Evolutionary conservation across 2,329 filamentous ascomycete species (phyloP), one percentile per base, ranked within the genome.

Genomic region (Apiospora kogelbergensis): DNA sequence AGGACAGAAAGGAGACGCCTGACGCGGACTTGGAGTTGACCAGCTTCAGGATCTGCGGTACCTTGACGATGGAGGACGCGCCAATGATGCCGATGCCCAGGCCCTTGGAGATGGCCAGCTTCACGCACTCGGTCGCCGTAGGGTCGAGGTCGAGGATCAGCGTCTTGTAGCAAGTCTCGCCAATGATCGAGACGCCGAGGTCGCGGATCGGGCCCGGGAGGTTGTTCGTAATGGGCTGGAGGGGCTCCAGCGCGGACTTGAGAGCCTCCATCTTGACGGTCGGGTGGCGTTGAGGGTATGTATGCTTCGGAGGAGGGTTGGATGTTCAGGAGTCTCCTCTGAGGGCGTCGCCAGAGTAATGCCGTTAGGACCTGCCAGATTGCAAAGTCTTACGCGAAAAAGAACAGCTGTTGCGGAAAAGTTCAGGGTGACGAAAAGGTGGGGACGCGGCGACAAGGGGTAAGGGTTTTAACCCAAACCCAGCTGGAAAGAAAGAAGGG

Each of bases 21-120:
- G 89, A 88, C 37, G 94, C 90, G 65, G 94, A 97, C 76, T 90
- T 88, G 64, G 93, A 94, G 77, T 86, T 86, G 76, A 96, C 82
- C 66, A 99, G 90, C 85, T 99, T 99, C 80, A 98, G 81, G 78
- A 99, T 95, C 85, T 99, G 96, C 0, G 96, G 96, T 33, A 99
- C 90, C 84, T 99, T 99, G 84, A 99, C 95, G 75, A 98, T 90
- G 68, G 93, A 91, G 37, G 93, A 95, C 67, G 94, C 94, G 74
- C 88, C 91, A 78, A 99, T 94, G 82, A 99, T 99, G 79, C 91
- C 96, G 74, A 98, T 91, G 69, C 96, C 95, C 20, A 99, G 90
- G 3, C 88, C 94, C 84, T 99, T 99, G 77, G 93, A 97, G 78
- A 98, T 88, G 74, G 90, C 95, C 66, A 98, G 90, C 79, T 96